phyloP scores from a whole-genome alignment of 192 early-diverging fungal species.

The Dissophora ornata region DNA sequence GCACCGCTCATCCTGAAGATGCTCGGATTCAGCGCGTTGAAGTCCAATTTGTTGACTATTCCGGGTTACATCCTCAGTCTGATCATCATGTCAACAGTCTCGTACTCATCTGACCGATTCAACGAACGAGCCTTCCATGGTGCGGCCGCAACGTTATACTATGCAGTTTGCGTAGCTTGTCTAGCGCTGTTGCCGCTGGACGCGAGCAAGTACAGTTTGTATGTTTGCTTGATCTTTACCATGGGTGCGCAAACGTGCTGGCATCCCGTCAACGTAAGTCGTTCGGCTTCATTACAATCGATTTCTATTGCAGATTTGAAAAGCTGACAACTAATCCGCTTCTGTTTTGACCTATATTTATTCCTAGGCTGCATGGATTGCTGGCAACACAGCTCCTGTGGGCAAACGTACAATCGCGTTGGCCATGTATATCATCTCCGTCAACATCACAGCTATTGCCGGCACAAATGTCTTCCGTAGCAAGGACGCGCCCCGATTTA shows the following conservation, averaged over 20 bases:
- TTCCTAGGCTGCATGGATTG: slow-evolving; percentile 54
- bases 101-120: slow-evolving; percentile 34
- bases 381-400: slow-evolving; percentile 51
- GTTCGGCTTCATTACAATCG: not conserved
- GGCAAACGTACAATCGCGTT: slow-evolving; percentile 57
- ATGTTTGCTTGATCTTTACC: slow-evolving; percentile 36
- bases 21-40: slow-evolving; percentile 46
- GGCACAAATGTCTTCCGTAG: slow-evolving; percentile 48
- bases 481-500: slow-evolving; percentile 62
- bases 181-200: slow-evolving; percentile 33
- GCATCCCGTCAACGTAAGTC: slow-evolving; percentile 52
- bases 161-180: slow-evolving; percentile 26
- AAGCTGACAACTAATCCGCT: no score
- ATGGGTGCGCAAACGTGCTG: slow-evolving; percentile 47
- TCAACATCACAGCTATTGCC: slow-evolving; percentile 49
- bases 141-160: slow-evolving; percentile 32
- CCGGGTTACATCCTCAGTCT: slow-evolving; percentile 46
- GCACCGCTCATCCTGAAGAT: slow-evolving; percentile 57
- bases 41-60: slow-evolving; percentile 57
- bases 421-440: slow-evolving; percentile 60
- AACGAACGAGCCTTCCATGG: slow-evolving; percentile 45
- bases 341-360: not conserved
- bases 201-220: slow-evolving; percentile 36
- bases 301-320: no score
- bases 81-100: slow-evolving; percentile 35